A percentile compares a stretch with the other conserved stretches of the same genome.
Evolutionary conservation across 768 basidiomycete genomes (phyloP).

Genomic region (Boletus subcaerulescens): DNA sequence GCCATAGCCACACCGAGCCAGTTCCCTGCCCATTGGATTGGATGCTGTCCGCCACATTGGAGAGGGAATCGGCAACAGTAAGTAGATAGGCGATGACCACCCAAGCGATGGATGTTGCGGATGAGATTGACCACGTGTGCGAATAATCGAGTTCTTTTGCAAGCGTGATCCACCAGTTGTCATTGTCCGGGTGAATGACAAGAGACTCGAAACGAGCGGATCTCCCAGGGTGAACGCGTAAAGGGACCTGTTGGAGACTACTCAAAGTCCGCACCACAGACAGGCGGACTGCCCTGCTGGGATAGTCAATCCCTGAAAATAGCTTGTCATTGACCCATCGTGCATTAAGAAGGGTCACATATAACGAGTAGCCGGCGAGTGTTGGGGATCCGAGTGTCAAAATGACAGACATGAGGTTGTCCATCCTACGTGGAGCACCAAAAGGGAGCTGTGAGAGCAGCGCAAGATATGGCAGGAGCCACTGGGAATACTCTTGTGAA

Average conservation of each 20-base stretch:
- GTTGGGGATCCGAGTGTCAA: slow-evolving; percentile 44
- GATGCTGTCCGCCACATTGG: slow-evolving; percentile 17
- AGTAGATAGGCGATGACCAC: slow-evolving; percentile 41
- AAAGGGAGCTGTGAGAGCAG: slow-evolving; percentile 50
- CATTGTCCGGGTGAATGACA: slow-evolving; percentile 41
- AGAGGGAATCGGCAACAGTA: slow-evolving; percentile 16
- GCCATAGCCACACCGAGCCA: slow-evolving; percentile 43
- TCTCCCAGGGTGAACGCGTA: slow-evolving; percentile 29
- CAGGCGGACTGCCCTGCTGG: slow-evolving; percentile 2
- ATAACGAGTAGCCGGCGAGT: slow-evolving; percentile 45
- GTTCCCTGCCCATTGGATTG: slow-evolving; percentile 37
- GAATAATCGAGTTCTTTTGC: slow-evolving; percentile 34
- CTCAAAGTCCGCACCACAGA: slow-evolving; percentile 35
- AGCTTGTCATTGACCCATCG: slow-evolving; percentile 38
- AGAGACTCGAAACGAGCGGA: slow-evolving; percentile 38
- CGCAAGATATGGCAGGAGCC: slow-evolving; percentile 50
- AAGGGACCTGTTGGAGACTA: slow-evolving; percentile 42
- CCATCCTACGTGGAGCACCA: slow-evolving; percentile 37
- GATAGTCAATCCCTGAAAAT: slow-evolving; percentile 31
- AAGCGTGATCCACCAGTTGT: slow-evolving; percentile 41
- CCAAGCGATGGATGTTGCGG: slow-evolving; percentile 41
- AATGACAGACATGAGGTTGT: slow-evolving; percentile 42
- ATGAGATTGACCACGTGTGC: slow-evolving; percentile 40
- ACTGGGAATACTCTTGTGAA: slow-evolving; percentile 39
- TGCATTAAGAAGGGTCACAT: slow-evolving; percentile 41